Conservation (phyloP, 1,284 basidiomycete genomes). For the Spongiforma sp. region DNA sequence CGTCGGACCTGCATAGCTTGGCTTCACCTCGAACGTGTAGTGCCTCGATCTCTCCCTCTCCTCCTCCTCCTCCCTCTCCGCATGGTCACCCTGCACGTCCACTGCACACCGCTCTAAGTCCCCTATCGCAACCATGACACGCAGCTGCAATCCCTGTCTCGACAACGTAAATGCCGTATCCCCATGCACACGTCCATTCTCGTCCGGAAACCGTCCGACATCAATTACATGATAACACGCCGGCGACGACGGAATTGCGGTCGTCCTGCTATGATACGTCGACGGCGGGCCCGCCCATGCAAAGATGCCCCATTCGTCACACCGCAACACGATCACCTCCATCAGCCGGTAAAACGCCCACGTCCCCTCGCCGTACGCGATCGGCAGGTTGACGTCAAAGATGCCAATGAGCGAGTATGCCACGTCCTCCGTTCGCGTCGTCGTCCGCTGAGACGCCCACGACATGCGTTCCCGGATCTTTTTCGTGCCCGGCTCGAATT, state of each 20-base stretch:
- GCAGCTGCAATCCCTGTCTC: slow-evolving; percentile 17
- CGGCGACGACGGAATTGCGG: slow-evolving; percentile 8
- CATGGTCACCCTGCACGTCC: too few relatives aligned
- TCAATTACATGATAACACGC: slow-evolving; percentile 19
- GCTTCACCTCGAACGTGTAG: too few relatives aligned
- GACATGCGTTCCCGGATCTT: slow-evolving; percentile 33
- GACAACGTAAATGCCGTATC: slow-evolving; percentile 18
- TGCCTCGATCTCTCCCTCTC: too few relatives aligned
- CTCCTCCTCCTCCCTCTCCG: too few relatives aligned
- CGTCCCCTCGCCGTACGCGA: slow-evolving; percentile 32
- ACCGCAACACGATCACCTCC: slow-evolving; percentile 15
- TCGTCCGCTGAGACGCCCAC: slow-evolving; percentile 31
- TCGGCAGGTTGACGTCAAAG: slow-evolving; percentile 19
- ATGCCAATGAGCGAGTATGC: slow-evolving; percentile 31
- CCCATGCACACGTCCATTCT: slow-evolving; percentile 15
- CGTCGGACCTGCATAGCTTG: too few relatives aligned
- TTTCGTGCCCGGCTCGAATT: slow-evolving; percentile 28
- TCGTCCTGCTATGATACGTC: background rate
- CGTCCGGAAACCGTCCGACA: slow-evolving; percentile 19
- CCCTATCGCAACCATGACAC: too few relatives aligned
- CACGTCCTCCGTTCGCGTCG: slow-evolving; percentile 27
- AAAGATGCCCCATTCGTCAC: slow-evolving; percentile 10
- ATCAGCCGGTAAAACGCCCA: slow-evolving; percentile 27
- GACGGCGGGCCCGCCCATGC: background rate
- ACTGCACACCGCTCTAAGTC: too few relatives aligned